Evolutionary conservation across 306 rosid genomes (phyloP), one percentile per base, ranked within the genome.

Genomic region (Sphenostylis stenocarpa): DNA sequence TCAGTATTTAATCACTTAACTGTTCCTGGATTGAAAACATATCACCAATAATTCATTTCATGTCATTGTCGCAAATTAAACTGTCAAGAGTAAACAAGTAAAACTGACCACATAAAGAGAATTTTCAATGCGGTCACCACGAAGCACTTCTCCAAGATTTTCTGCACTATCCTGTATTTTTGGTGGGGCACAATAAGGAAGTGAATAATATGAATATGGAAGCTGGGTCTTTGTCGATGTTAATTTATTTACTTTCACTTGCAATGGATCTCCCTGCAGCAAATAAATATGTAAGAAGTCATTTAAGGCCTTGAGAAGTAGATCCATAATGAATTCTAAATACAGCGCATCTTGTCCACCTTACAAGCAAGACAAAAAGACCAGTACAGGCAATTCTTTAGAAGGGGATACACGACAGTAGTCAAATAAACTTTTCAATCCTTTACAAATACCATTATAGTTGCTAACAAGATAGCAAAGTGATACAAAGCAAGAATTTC

Each of bases 161-260:
- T 95, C 97, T 36, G 99, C 83, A 80, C 97, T 95, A 56, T 95
- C 99, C 81, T 83, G 78, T 39, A 95, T 95, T 77, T 89, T 86
- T 7, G 38, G n/a, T 0, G 99, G 99, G 2, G 29, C 23, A 29
- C 87, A 77, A 81, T 79, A 92, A 6, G 93, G 97, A 72, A 95
- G 96, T 47, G 99, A 90, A 84, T 92, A 95, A 82, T 70, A 95
- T 12, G 97, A 60, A 83, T 95, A 95, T 0, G 99, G 99, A 69
- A 95, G 97, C 86, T 95, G 99, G 82, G 99, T 95, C 94, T 92
- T 95, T n/a, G 86, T 90, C 31, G 99, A 95, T 0, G 97, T 92
- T 81, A 95, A 76, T 72, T 95, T 95, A 88, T 95, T 95, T 39
- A 92, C 99, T 95, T 95, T 95, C 86, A 95, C 98, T 82, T 84